Base-by-base conservation (phyloP, 176 grass and related monocot species). In the Leersia perrieri region DNA sequence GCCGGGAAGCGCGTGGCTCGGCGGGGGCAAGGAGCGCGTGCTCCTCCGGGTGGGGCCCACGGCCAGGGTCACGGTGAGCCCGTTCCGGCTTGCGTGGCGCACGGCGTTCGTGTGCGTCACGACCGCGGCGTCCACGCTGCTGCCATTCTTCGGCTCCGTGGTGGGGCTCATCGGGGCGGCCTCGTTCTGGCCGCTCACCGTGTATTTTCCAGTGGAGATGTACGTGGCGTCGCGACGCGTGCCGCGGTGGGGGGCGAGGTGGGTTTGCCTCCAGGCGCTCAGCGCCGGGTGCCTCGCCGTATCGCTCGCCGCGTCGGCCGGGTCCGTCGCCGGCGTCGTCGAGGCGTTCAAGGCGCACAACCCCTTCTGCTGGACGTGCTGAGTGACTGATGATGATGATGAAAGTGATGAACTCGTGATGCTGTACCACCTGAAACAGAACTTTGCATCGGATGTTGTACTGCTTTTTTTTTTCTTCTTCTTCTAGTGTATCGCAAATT, bases 171-270 rank as follows among this genome's bases (percentile, higher is more conserved):
- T 82, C 60, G 80, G 80, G 1, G 80, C 80, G 1, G 60, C 45
- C 22, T 82, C 86, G n/a, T 91, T 91, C 89, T 91, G 89, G 89
- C 89, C 89, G 32, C 89, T 91, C 76, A 91, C 89, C 44, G 84
- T 90, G 30, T 90, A 86, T 74, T 86, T 91, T 80, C 89, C 89
- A 10, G 80, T 91, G 0, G 89, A 91, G 84, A 91, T 91, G 89
- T 91, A 87, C 78, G 78, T 90, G 26, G 73, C 33, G 38, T 83
- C 82, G 83, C 75, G 53, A 14, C 33, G 34, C n/a, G 70, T 88
- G 51, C 30, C 57, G 1, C 49, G 78, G 20, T 61, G 82, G 26
- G 84, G 86, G n/a, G 68, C 73, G 10, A 64, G 63, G 70, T 83
- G 68, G 68, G 4, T 78, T 40, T 80, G 69, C 63, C 60, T 91